These are phyloP conservation scores for Microbotryomycetes sp. DNA, from an alignment of 1,284 basidiomycete species.

Conservation along the genomic window DNA sequence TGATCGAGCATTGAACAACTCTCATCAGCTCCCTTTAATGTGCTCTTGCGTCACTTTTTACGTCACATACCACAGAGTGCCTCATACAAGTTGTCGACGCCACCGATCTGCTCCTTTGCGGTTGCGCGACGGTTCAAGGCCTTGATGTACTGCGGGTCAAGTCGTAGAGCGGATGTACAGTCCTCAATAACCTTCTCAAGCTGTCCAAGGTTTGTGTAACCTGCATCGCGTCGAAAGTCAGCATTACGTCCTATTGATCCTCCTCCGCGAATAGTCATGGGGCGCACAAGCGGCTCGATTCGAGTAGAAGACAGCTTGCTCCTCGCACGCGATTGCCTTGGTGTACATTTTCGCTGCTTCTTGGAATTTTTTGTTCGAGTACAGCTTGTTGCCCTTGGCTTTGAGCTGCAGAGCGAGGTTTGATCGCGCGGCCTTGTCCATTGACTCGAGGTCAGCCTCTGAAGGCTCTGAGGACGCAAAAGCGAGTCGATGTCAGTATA, in stretches of 20 bases:
- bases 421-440: conserved; percentile 47
- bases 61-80: conserved; percentile 63
- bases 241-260: too few relatives aligned
- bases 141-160: conserved; percentile 86
- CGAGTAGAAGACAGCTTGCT: conserved; percentile 91
- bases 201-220: conserved; percentile 83
- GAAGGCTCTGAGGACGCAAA: conserved; percentile 4
- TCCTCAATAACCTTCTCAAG: conserved; percentile 81
- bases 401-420: conserved; percentile 75
- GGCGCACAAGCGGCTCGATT: conserved; percentile 89
- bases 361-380: conserved; percentile 68
- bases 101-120: conserved; percentile 72
- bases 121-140: conserved; percentile 87
- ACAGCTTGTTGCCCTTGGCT: conserved; percentile 80
- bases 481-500: neutral
- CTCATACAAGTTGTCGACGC: conserved; percentile 54
- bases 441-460: conserved; percentile 17
- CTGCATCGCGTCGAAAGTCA: conserved; percentile 44
- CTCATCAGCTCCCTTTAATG: neutral
- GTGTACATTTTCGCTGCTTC: conserved; percentile 81
- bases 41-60: neutral
- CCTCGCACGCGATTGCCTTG: conserved; percentile 78
- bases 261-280: conserved; percentile 12
- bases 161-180: conserved; percentile 78
- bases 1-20: conserved; percentile 40